Evolutionary conservation across 208 protist genomes (phyloP).

Genomic region (Tritrichomonas musculus): DNA sequence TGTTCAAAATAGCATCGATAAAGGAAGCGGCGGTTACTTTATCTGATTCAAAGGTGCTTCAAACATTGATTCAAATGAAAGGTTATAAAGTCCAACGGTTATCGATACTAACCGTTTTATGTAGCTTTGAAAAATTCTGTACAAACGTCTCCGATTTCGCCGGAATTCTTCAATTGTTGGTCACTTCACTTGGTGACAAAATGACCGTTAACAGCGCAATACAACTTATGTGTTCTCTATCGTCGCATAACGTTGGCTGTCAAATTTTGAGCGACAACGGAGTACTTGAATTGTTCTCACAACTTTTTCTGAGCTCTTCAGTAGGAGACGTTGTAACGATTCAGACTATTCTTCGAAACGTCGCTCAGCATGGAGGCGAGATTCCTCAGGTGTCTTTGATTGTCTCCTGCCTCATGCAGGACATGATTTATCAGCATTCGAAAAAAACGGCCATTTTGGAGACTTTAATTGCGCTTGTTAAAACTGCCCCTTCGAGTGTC

Average conservation of each 20-base stretch:
- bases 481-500: background rate
- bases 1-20: background rate
- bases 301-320: background rate
- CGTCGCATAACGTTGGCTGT: background rate
- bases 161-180: background rate
- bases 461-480: background rate
- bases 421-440: background rate
- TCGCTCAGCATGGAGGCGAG: background rate
- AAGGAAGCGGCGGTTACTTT: background rate
- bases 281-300: background rate
- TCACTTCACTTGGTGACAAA: background rate
- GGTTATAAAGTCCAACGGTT: background rate
- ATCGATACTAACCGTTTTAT: background rate
- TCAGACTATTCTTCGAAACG: background rate
- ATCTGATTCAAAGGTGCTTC: background rate
- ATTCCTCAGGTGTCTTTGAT: background rate
- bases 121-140: background rate
- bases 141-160: background rate
- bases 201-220: background rate
- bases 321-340: background rate
- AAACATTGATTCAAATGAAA: background rate
- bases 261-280: background rate
- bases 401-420: background rate
- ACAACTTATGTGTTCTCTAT: background rate
- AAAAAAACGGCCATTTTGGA: background rate